Evolutionary conservation across 2,329 filamentous ascomycete species (phyloP).

Genomic region (Claviceps sp.): DNA sequence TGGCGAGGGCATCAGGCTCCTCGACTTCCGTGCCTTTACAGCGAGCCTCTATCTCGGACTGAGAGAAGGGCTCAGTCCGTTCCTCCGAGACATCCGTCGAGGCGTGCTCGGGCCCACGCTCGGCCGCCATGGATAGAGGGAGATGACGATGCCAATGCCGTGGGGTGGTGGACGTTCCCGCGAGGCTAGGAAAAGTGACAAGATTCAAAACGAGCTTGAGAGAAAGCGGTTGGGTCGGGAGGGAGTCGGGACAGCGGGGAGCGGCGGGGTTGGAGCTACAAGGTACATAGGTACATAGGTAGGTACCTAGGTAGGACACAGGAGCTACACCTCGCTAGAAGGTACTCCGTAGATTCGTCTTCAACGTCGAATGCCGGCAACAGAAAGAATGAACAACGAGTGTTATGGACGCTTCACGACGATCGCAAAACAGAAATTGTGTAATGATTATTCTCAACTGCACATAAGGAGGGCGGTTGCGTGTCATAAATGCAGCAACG

Average conservation of each 20-base stretch:
- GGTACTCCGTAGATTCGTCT: background rate
- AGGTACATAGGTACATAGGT: no score
- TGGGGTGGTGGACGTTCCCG: background rate
- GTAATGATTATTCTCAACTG: no score
- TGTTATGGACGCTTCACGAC: no score
- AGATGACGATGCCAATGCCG: conserved; percentile 6
- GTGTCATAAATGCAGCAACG: conserved; percentile 14
- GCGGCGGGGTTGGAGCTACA: background rate
- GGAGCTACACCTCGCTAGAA: no score
- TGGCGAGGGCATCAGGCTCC: conserved; percentile 23
- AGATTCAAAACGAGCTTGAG: background rate
- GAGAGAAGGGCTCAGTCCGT: conserved; percentile 45
- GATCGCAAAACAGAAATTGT: no score
- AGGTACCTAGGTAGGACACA: no score
- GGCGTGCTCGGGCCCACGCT: conserved; percentile 25
- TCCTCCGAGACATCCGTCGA: conserved; percentile 31
- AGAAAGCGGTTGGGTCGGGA: background rate
- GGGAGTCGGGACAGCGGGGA: background rate
- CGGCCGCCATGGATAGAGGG: conserved; percentile 26
- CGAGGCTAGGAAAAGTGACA: conserved; percentile 2
- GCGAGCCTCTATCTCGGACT: conserved; percentile 40
- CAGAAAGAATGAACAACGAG: no score
- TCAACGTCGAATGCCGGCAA: no score
- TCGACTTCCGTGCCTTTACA: conserved; percentile 32
- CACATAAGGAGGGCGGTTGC: no score